phyloP scores from a whole-genome alignment of 352 stramenopile species.

The Globisporangium paddicum region DNA sequence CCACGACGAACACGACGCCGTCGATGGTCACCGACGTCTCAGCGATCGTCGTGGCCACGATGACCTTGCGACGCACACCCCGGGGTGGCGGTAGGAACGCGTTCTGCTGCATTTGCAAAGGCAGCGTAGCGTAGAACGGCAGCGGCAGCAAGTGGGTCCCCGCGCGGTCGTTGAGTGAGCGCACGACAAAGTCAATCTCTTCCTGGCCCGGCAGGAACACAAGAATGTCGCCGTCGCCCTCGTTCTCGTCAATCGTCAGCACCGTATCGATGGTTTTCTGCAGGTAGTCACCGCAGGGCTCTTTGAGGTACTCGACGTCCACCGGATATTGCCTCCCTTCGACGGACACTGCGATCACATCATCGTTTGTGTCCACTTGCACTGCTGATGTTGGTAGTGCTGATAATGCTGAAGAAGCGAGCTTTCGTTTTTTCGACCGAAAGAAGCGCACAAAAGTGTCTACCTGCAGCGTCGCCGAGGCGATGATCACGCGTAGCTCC shows the following conservation, averaged over 20 bases:
- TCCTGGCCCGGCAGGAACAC: conserved; percentile 94
- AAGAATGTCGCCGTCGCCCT: conserved; percentile 90
- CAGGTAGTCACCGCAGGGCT: conserved; percentile 64
- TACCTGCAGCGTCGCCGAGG: conserved; percentile 74
- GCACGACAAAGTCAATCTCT: conserved; percentile 92
- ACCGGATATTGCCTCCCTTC: conserved; percentile 90
- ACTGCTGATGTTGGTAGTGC: not conserved
- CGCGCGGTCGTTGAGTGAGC: conserved; percentile 40
- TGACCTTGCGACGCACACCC: conserved; percentile 69
- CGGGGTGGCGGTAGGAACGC: conserved; percentile 85
- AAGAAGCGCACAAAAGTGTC: conserved; percentile 92
- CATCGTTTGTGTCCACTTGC: conserved; percentile 11
- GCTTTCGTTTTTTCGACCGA: conserved; percentile 41
- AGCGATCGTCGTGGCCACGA: conserved; percentile 91
- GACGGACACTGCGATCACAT: conserved; percentile 67
- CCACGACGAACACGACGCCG: conserved; percentile 87
- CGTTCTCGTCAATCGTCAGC: conserved; percentile 57
- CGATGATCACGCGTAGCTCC: conserved; percentile 87
- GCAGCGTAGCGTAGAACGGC: conserved; percentile 92
- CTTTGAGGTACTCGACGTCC: conserved; percentile 86
- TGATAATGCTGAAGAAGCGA: not conserved
- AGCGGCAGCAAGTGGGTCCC: conserved; percentile 49
- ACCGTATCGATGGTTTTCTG: conserved; percentile 72
- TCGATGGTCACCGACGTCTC: conserved; percentile 98
- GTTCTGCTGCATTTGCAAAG: conserved; percentile 89